phyloP scores from a whole-genome alignment of 345 rosid species.

The Rhodamnia argentea region DNA sequence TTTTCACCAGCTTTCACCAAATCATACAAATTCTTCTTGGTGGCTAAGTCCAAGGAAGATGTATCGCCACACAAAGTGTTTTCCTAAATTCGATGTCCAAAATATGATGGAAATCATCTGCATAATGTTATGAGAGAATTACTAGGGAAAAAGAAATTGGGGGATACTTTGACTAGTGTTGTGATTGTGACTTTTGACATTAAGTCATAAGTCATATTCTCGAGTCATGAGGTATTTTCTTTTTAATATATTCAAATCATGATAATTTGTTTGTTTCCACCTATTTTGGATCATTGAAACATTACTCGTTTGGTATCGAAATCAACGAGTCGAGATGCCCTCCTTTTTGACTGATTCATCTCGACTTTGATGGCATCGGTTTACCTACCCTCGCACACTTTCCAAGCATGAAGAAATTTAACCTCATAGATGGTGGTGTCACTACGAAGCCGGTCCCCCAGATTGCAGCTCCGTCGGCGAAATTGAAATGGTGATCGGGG shows the following conservation, averaged over 20 bases:
- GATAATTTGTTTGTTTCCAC: background rate
- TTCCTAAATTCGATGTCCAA: no score
- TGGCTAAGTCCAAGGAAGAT: no score
- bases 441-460: background rate
- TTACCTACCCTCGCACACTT: background rate
- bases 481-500: no score
- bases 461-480: no score
- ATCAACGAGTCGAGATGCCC: background rate
- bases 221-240: background rate
- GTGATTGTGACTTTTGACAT: background rate
- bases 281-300: background rate
- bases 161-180: no score
- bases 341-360: background rate
- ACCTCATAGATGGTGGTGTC: background rate
- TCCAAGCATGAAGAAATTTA: background rate
- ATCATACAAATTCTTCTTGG: no score
- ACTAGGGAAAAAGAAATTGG: no score
- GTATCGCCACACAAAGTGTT: no score
- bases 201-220: background rate
- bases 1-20: no score
- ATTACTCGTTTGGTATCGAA: background rate
- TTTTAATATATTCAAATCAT: background rate
- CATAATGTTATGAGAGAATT: no score
- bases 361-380: fast-evolving
- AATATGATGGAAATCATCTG: no score